A percentile compares a stretch with the other conserved stretches of the same genome.
Conservation (phyloP, 1,139 yeast genomes). For the Pichia inconspicua region DNA sequence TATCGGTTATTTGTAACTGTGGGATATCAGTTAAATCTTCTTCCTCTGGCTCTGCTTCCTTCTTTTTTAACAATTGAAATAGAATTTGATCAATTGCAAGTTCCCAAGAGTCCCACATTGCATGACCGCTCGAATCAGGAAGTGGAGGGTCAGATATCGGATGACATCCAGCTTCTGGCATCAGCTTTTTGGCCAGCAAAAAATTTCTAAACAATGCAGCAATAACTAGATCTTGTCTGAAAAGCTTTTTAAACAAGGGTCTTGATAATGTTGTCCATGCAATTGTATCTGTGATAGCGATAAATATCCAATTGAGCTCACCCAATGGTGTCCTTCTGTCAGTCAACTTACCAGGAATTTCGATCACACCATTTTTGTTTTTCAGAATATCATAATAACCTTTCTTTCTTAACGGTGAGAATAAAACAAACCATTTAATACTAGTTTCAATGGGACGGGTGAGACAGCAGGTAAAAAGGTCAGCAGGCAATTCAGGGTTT, state of each 20-base stretch:
- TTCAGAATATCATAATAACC: slow-evolving; percentile 43
- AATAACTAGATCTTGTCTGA: slow-evolving; percentile 93
- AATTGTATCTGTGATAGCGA: slow-evolving; percentile 95
- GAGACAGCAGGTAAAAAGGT: slow-evolving; percentile 86
- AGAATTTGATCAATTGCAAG: slow-evolving; percentile 91
- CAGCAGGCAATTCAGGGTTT: slow-evolving; percentile 96
- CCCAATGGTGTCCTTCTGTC: slow-evolving; percentile 95
- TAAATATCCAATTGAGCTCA: slow-evolving; percentile 94
- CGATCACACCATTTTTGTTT: slow-evolving; percentile 52
- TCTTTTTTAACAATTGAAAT: slow-evolving; percentile 49
- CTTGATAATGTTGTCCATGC: slow-evolving; percentile 94
- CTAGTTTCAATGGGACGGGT: slow-evolving; percentile 96
- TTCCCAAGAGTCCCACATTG: slow-evolving; percentile 99
- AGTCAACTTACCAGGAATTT: slow-evolving; percentile 82
- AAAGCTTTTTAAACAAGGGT: slow-evolving; percentile 79
- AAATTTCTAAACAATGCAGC: slow-evolving; percentile 94
- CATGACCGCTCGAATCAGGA: slow-evolving; percentile 78
- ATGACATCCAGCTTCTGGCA: slow-evolving; percentile 91
- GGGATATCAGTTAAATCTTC: slow-evolving; percentile 23
- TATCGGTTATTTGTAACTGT: slow-evolving; percentile 20
- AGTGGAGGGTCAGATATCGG: slow-evolving; percentile 92
- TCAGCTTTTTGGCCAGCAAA: slow-evolving; percentile 80
- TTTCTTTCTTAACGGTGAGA: slow-evolving; percentile 59
- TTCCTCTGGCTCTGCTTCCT: slow-evolving; percentile 18
- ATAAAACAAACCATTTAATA: slow-evolving; percentile 85